phyloP scores from a whole-genome alignment of 805 yeast genomes.

The Cephaloascus albidus region DNA sequence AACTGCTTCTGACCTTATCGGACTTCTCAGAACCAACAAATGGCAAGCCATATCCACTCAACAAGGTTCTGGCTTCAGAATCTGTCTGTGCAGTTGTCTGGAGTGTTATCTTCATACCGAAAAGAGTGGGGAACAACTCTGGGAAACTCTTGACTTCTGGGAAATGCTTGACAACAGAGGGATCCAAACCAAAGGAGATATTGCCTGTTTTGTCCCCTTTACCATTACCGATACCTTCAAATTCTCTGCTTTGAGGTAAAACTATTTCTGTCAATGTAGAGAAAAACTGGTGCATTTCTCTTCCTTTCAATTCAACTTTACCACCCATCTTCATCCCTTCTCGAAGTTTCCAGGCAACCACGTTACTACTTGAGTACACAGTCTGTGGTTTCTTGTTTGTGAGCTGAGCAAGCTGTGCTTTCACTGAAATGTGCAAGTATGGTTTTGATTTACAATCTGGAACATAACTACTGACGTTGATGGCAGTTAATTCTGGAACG shows the following conservation, averaged over 20 bases:
- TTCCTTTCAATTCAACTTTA: constrained; percentile 65
- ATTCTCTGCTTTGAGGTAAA: constrained; percentile 86
- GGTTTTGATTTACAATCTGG: constrained; percentile 61
- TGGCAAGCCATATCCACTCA: constrained; percentile 79
- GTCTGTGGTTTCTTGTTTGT: constrained; percentile 83
- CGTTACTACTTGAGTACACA: constrained; percentile 67
- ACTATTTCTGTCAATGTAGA: constrained; percentile 86
- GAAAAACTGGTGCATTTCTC: constrained; percentile 78
- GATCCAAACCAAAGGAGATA: constrained; percentile 72
- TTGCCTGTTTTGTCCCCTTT: constrained; percentile 85
- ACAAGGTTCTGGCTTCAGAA: constrained; percentile 75
- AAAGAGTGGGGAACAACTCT: constrained; percentile 81
- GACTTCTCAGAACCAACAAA: constrained; percentile 47
- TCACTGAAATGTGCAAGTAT: constrained; percentile 67
- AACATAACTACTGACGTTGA: constrained; percentile 70
- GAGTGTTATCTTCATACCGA: constrained; percentile 78
- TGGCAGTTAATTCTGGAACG: constrained; percentile 61
- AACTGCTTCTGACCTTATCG: too few species aligned
- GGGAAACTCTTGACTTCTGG: constrained; percentile 91
- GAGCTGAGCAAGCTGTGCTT: constrained; percentile 79
- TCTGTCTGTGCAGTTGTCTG: constrained; percentile 88
- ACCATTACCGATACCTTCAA: constrained; percentile 63
- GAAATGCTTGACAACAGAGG: constrained; percentile 70
- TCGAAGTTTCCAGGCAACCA: constrained; percentile 79
- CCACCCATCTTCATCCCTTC: constrained; percentile 91